phyloP scores from a whole-genome alignment of 2,329 filamentous ascomycete species.

The Chaetomium sp. region DNA sequence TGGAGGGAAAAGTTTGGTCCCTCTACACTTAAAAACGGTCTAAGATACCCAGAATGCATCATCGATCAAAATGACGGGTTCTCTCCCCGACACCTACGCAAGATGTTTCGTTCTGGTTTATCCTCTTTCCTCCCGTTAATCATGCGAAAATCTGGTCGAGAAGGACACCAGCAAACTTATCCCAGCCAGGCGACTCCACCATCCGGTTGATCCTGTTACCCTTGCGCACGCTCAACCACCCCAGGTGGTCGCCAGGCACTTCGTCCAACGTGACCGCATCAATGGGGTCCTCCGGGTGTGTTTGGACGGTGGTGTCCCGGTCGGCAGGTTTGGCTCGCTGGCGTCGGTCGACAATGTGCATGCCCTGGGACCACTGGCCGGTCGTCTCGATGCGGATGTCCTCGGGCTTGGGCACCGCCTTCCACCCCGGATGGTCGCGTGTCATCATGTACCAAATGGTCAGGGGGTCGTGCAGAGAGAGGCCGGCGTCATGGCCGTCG shows the following conservation, averaged over 20 bases:
- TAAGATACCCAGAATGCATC: constrained; percentile 18
- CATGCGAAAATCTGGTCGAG: constrained; percentile 59
- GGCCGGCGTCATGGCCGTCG: constrained; percentile 50
- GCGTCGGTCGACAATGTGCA: constrained; percentile 78
- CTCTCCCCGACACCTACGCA: too few relatives aligned
- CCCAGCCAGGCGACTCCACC: constrained; percentile 60
- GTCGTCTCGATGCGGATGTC: constrained; percentile 85
- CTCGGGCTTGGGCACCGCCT: constrained; percentile 52
- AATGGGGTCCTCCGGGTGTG: constrained; percentile 35
- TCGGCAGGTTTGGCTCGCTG: constrained; percentile 47
- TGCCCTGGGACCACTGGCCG: constrained; percentile 91
- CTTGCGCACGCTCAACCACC: constrained; percentile 65
- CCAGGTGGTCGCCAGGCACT: constrained; percentile 63
- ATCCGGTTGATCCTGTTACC: constrained; percentile 79
- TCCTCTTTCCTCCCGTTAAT: background rate
- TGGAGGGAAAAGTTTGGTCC: constrained; percentile 4
- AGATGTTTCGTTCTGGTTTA: background rate
- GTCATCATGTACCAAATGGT: constrained; percentile 74
- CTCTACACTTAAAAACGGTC: background rate
- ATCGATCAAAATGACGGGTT: constrained; percentile 1
- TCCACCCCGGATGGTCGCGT: constrained; percentile 52
- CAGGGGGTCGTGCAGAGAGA: constrained; percentile 70
- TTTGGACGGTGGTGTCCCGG: constrained; percentile 25
- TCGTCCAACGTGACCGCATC: constrained; percentile 45
- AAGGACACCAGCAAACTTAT: constrained; percentile 58